A percentile compares a stretch with the other conserved stretches of the same genome.
phyloP scores from a whole-genome alignment of 176 grass and related monocot species.

The Lolium rigidum region DNA sequence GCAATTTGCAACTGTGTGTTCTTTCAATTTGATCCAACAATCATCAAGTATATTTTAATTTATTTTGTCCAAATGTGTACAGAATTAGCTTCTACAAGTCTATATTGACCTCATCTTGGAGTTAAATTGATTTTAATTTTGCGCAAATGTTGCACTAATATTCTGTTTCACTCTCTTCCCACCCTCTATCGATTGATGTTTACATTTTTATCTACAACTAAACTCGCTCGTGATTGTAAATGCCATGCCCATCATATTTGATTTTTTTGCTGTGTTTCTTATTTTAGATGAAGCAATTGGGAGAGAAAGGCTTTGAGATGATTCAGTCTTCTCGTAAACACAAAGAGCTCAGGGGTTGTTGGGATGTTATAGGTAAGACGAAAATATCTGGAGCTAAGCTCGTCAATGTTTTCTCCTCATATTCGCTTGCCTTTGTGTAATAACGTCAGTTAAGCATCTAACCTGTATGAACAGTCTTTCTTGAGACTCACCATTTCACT shows the following conservation, averaged over 20 bases:
- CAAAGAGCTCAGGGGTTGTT: constrained; percentile 56
- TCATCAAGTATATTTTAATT: constrained; percentile 10
- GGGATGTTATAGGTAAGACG: constrained; percentile 68
- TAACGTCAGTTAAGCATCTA: constrained; percentile 35
- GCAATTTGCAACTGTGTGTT: neutral
- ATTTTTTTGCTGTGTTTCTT: constrained; percentile 26
- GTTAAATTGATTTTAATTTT: constrained; percentile 32
- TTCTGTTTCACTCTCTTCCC: neutral
- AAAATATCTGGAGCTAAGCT: constrained; percentile 37
- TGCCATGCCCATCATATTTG: constrained; percentile 15
- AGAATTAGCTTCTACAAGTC: neutral
- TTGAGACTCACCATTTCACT: neutral
- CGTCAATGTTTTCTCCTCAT: constrained; percentile 28
- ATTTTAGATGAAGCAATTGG: constrained; percentile 74
- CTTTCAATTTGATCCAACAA: constrained; percentile 5
- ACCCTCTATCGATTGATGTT: neutral
- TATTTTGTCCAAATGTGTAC: constrained; percentile 1
- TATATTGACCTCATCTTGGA: constrained; percentile 17
- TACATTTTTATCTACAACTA: constrained; percentile 25
- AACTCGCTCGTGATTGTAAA: neutral
- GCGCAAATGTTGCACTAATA: neutral
- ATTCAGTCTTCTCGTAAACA: constrained; percentile 37
- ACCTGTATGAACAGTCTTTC: neutral
- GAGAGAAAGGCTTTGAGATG: constrained; percentile 72
- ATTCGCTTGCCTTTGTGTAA: neutral